A percentile compares a stretch with the other conserved stretches of the same genome.
Conservation (phyloP, 202 grass and related monocot species). For the Carex sylvatica region DNA sequence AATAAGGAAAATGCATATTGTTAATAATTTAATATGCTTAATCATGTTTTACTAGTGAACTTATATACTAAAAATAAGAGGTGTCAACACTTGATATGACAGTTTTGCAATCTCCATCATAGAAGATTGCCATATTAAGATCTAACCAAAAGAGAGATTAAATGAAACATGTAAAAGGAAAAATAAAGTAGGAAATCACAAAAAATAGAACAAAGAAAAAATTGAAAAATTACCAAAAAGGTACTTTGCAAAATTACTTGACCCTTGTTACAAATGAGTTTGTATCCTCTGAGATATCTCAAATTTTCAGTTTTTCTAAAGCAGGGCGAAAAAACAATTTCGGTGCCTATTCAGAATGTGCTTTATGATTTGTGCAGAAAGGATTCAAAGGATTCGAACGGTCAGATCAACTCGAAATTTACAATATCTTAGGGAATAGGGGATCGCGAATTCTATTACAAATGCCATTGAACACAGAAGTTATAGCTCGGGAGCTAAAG, state of each 20-base stretch:
- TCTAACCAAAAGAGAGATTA: background rate
- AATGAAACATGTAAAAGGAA: background rate
- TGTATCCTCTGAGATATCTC: too few species aligned
- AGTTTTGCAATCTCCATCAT: background rate
- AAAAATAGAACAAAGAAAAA: background rate
- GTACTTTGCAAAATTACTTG: background rate
- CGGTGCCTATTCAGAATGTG: too few species aligned
- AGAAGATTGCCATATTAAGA: background rate
- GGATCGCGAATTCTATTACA: background rate
- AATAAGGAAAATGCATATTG: background rate
- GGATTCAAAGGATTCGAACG: too few species aligned
- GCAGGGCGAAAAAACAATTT: too few species aligned
- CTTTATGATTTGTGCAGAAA: too few species aligned
- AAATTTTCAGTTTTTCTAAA: too few species aligned
- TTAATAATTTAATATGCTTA: background rate
- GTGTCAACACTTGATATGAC: background rate
- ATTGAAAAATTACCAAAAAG: background rate
- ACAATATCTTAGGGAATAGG: too few species aligned
- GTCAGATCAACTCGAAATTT: too few species aligned
- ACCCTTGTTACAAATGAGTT: background rate
- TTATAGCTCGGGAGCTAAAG: background rate
- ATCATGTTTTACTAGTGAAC: background rate
- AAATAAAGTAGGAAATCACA: background rate
- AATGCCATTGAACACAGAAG: conserved; percentile 1
- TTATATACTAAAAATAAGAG: background rate